phyloP scores from a whole-genome alignment of 2,329 filamentous ascomycete genomes.

The Fusarium pseudocircinatum region DNA sequence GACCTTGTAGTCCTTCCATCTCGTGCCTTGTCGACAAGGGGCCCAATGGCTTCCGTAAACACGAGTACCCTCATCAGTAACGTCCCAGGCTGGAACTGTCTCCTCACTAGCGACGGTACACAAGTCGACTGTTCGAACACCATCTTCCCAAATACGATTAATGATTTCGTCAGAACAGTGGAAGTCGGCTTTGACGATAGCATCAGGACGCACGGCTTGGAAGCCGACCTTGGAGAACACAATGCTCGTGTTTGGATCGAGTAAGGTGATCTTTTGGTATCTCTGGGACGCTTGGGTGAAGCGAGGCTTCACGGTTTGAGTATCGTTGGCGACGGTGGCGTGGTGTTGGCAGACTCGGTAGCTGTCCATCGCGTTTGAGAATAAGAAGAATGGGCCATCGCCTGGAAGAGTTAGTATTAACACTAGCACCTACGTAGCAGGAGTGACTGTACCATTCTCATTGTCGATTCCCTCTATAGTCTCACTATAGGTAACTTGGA shows the following conservation, averaged over 20 bases:
- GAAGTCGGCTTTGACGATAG: neutral
- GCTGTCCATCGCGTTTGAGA: slow-evolving; percentile 3
- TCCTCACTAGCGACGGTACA: neutral
- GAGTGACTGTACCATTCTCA: neutral
- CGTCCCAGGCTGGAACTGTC: neutral
- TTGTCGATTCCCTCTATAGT: neutral
- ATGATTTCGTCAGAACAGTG: neutral
- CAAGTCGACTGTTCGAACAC: neutral
- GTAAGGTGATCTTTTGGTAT: neutral
- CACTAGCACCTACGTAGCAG: accelerated
- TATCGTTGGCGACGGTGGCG: neutral
- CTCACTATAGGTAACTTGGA: neutral
- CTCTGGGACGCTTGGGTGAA: neutral
- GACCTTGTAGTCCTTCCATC: neutral
- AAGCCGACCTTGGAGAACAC: neutral
- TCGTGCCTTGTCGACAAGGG: neutral
- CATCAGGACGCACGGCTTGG: neutral
- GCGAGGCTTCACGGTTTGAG: neutral
- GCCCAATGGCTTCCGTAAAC: slow-evolving; percentile 6
- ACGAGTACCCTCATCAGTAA: neutral
- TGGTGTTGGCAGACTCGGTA: neutral
- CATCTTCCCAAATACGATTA: slow-evolving; percentile 1
- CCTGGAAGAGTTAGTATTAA: neutral
- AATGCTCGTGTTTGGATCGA: neutral
- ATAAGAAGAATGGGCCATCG: slow-evolving; percentile 7